Evolutionary conservation across 2,329 filamentous ascomycete genomes (phyloP).

Genomic region (Monosporascus sp.): DNA sequence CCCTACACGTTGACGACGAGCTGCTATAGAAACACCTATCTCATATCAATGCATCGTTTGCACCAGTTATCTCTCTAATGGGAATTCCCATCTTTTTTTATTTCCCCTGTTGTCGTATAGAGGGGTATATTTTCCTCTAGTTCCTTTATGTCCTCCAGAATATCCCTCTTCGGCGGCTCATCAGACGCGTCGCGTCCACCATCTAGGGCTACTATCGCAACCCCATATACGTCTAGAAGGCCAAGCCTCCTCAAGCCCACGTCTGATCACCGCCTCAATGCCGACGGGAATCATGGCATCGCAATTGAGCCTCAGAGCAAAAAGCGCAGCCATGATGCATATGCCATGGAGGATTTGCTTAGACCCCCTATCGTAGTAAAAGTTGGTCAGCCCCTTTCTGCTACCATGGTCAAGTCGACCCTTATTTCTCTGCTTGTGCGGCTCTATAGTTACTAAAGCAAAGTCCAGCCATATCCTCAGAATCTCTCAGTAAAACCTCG

Average conservation of each 20-base stretch:
- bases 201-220: constrained; percentile 18
- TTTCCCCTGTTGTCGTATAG: constrained; percentile 14
- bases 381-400: constrained; percentile 28
- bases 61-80: neutral
- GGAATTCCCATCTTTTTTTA: neutral
- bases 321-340: constrained; percentile 33
- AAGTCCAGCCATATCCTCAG: constrained; percentile 48
- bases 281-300: constrained; percentile 24
- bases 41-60: neutral
- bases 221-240: neutral
- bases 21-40: too few relatives aligned
- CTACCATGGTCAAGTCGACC: constrained; percentile 5
- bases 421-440: neutral
- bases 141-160: constrained; percentile 27
- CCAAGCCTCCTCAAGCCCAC: constrained; percentile 34
- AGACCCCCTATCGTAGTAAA: constrained; percentile 48
- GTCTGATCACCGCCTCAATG: constrained; percentile 33
- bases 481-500: constrained; percentile 48
- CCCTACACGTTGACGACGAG: too few relatives aligned
- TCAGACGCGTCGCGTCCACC: constrained; percentile 46
- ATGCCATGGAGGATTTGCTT: constrained; percentile 47
- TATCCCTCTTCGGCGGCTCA: constrained; percentile 8
- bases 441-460: neutral
- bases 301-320: constrained; percentile 19
- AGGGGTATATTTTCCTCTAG: constrained; percentile 19